Evolutionary conservation across 2,329 filamentous ascomycete genomes (phyloP).

Genomic region (Torrubiella hemipterigena): DNA sequence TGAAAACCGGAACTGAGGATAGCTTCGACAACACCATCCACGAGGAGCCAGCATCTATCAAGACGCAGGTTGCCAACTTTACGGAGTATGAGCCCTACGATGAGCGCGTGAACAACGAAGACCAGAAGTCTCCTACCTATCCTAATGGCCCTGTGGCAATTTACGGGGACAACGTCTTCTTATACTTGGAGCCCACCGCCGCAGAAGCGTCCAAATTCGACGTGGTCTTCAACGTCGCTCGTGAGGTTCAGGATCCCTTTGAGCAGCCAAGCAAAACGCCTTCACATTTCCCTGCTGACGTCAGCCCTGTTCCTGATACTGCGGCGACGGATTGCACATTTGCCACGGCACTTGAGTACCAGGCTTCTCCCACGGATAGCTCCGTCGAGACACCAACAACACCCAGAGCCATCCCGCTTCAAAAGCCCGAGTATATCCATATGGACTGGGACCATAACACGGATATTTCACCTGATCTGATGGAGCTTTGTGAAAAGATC

Average conservation of each 20-base stretch:
- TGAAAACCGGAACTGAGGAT: conserved; percentile 26
- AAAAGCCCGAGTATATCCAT: conserved; percentile 70
- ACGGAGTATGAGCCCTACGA: conserved; percentile 43
- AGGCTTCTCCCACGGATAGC: conserved; percentile 20
- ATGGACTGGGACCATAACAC: conserved; percentile 85
- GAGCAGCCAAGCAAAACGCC: conserved; percentile 19
- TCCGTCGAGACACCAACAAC: conserved; percentile 34
- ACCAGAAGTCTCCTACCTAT: conserved; percentile 72
- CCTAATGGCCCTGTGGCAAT: conserved; percentile 74
- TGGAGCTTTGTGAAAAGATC: conserved; percentile 64
- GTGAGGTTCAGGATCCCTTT: conserved; percentile 72
- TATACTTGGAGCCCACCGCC: conserved; percentile 69
- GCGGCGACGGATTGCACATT: conserved; percentile 46
- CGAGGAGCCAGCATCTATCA: conserved; percentile 47
- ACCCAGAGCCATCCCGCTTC: conserved; percentile 37
- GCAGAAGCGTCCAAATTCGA: conserved; percentile 70
- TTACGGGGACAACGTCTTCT: conserved; percentile 63
- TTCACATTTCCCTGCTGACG: conserved; percentile 18
- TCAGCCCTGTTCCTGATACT: conserved; percentile 38
- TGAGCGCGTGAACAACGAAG: conserved; percentile 62
- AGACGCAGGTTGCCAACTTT: conserved; percentile 49
- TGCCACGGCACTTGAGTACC: conserved; percentile 48
- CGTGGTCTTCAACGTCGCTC: conserved; percentile 74
- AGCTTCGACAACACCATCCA: conserved; percentile 31
- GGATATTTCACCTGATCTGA: conserved; percentile 67